Percentiles rank a stretch among this genome's conserved stretches.
phyloP scores from a whole-genome alignment of 1,139 yeast species.

The Geotrichum bryndzae region DNA sequence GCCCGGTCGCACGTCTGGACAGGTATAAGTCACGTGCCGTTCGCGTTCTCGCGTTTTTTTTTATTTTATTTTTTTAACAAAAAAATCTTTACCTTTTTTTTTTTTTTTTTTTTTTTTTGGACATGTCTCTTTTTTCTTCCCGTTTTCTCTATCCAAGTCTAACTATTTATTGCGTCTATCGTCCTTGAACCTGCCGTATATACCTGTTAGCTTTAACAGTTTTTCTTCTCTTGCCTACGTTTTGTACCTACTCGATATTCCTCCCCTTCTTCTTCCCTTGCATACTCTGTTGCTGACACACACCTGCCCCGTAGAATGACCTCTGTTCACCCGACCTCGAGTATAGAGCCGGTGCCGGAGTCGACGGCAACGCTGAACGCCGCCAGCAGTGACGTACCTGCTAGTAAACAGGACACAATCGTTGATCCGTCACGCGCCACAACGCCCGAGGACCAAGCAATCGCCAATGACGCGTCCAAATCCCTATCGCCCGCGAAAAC shows the following conservation, averaged over 20 bases:
- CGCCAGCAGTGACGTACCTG: background rate
- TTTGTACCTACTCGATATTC: background rate
- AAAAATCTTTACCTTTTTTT: background rate
- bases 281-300: too few species aligned
- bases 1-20: too few species aligned
- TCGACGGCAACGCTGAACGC: background rate
- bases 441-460: conserved; percentile 6
- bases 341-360: conserved; percentile 2
- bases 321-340: conserved; percentile 7
- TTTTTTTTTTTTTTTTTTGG: background rate
- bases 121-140: background rate
- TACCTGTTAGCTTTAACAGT: background rate
- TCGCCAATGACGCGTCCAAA: background rate
- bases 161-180: background rate
- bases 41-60: conserved; percentile 2
- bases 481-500: conserved; percentile 1
- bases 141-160: background rate
- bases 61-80: background rate
- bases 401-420: conserved; percentile 8
- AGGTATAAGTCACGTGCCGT: background rate
- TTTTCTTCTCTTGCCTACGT: background rate
- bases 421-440: background rate
- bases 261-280: too few species aligned
- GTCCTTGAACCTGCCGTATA: background rate
- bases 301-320: conserved; percentile 1